phyloP scores from a whole-genome alignment of 2,329 filamentous ascomycete species.

The Pseudomassariella vexata region DNA sequence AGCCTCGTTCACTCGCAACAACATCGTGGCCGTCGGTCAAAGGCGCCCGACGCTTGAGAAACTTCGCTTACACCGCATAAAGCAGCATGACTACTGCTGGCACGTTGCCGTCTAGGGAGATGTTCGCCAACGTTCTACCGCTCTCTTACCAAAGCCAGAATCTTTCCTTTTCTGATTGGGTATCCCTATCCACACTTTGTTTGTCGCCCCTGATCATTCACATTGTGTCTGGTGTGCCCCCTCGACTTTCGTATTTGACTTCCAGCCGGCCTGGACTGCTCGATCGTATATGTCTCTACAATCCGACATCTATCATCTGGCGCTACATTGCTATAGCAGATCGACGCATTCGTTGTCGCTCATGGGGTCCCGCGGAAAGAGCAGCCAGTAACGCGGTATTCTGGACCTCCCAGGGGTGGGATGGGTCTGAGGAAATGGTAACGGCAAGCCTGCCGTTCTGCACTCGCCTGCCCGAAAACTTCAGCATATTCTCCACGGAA shows the following conservation, averaged over 20 bases:
- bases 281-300: slow-evolving; percentile 23
- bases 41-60: no score
- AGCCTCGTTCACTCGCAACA: no score
- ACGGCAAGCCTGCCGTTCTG: slow-evolving; percentile 8
- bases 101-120: no score
- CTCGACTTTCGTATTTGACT: slow-evolving; percentile 14
- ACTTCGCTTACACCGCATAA: no score
- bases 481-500: slow-evolving; percentile 11
- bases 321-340: slow-evolving; percentile 28
- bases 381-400: slow-evolving; percentile 27
- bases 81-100: no score
- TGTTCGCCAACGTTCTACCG: neutral
- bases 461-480: slow-evolving; percentile 11
- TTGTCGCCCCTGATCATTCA: slow-evolving; percentile 26
- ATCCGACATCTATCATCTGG: slow-evolving; percentile 31
- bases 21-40: no score
- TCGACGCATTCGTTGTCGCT: slow-evolving; percentile 21
- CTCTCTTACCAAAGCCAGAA: slow-evolving; percentile 6
- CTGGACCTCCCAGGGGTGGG: slow-evolving; percentile 27
- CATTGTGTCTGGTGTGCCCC: slow-evolving; percentile 19
- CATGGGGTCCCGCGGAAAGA: slow-evolving; percentile 21
- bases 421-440: slow-evolving; percentile 24
- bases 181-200: slow-evolving; percentile 22
- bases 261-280: slow-evolving; percentile 19
- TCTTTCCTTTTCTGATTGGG: slow-evolving; percentile 20